These are phyloP conservation scores for Cladochytrium replicatum DNA, from an alignment of 192 early-diverging fungal genomes.

Conservation along the genomic window DNA sequence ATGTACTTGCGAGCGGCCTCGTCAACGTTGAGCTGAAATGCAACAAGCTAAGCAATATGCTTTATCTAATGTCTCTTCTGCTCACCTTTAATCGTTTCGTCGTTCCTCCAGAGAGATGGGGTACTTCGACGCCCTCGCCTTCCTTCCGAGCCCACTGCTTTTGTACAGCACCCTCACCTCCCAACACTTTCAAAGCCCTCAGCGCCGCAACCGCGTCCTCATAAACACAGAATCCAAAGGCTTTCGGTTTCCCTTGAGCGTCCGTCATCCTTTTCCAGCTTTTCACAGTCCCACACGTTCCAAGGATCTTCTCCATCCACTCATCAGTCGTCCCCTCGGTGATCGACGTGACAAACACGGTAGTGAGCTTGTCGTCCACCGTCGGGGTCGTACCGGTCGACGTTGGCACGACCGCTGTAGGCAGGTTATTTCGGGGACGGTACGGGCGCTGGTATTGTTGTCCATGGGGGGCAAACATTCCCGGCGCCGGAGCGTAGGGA, in stretches of 20 bases:
- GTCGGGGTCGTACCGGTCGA: too few relatives aligned
- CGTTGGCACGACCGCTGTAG: too few relatives aligned
- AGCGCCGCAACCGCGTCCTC: conserved; percentile 50
- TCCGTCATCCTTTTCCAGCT: conserved; percentile 65
- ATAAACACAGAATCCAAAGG: conserved; percentile 68
- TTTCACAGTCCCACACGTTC: conserved; percentile 54
- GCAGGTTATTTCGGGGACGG: too few relatives aligned
- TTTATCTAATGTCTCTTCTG: conserved; percentile 19
- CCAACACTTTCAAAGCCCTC: conserved; percentile 53
- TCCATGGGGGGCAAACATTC: too few relatives aligned
- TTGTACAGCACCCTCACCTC: conserved; percentile 40
- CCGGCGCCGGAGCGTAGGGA: too few relatives aligned
- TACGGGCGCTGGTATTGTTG: too few relatives aligned
- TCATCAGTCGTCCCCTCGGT: conserved; percentile 55
- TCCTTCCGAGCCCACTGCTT: neutral
- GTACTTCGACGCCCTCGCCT: conserved; percentile 24
- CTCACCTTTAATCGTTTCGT: conserved; percentile 39
- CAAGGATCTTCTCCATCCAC: conserved; percentile 54
- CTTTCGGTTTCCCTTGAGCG: conserved; percentile 49
- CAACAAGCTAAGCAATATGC: conserved; percentile 13
- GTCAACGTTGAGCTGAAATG: conserved; percentile 35
- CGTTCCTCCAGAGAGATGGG: conserved; percentile 21
- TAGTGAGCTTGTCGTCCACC: conserved; percentile 52
- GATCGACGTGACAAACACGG: conserved; percentile 61
- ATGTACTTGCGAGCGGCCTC: conserved; percentile 45